A percentile compares a stretch with the other conserved stretches of the same genome.
Conservation (phyloP, 352 stramenopile species). For the Pythium coloratum region DNA sequence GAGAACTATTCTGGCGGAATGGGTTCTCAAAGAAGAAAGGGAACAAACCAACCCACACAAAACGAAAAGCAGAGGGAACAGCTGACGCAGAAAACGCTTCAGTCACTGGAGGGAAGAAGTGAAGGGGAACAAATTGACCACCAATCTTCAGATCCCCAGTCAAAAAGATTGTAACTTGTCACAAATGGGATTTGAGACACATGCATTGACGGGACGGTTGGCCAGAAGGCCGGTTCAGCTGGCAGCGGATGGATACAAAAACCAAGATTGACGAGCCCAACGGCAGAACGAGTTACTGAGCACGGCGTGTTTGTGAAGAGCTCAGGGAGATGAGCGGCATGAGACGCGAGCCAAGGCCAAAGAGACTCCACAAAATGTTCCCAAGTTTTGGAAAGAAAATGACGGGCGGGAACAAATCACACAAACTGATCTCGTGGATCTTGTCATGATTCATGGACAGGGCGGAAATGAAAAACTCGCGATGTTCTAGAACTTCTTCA, state of each 20-base stretch:
- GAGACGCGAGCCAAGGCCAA: background rate
- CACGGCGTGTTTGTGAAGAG: conserved; percentile 1
- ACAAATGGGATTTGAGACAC: conserved; percentile 19
- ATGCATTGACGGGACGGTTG: conserved; percentile 9
- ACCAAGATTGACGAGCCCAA: background rate
- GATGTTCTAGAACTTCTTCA: conserved; percentile 1
- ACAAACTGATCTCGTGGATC: background rate
- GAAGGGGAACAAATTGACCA: conserved; percentile 1
- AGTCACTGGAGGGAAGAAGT: conserved; percentile 9
- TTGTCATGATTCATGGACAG: background rate
- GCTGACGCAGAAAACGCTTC: conserved; percentile 8
- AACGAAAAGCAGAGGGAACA: background rate
- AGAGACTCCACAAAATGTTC: background rate
- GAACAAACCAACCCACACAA: background rate
- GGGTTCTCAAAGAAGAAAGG: conserved; percentile 7
- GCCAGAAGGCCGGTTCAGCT: background rate
- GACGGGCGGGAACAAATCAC: background rate
- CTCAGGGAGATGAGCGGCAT: background rate
- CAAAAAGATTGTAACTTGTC: conserved; percentile 15
- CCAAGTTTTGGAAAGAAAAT: background rate
- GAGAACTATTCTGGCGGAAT: background rate
- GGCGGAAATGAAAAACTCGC: background rate
- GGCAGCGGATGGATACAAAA: background rate
- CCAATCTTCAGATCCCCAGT: conserved; percentile 16
- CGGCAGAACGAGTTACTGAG: conserved; percentile 3